Conservation (phyloP, 2,329 filamentous ascomycete genomes). For the Apiospora phragmitis region DNA sequence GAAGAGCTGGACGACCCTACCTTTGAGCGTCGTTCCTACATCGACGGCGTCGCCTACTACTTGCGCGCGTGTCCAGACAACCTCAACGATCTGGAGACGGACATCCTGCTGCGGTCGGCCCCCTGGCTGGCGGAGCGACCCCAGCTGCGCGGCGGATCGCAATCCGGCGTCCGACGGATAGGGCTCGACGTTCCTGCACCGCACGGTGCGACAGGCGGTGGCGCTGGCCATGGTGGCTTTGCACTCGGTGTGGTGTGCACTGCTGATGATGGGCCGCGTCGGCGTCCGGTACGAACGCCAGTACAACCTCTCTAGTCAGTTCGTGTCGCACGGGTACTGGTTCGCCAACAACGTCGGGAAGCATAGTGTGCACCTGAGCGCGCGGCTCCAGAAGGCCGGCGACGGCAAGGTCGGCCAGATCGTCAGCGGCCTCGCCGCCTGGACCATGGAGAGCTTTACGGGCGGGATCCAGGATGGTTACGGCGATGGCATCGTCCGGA, state of each 20-base stretch:
- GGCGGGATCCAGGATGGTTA: constrained; percentile 68
- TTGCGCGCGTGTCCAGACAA: constrained; percentile 15
- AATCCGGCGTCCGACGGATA: constrained; percentile 18
- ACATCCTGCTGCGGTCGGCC: constrained; percentile 13
- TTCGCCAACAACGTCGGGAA: constrained; percentile 55
- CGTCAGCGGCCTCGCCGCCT: constrained; percentile 55
- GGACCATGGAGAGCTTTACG: constrained; percentile 63
- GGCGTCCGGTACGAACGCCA: constrained; percentile 65
- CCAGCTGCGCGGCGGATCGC: neutral
- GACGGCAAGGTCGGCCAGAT: constrained; percentile 64
- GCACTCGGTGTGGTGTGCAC: constrained; percentile 62
- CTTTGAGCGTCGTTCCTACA: constrained; percentile 16
- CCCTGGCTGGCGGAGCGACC: constrained; percentile 14
- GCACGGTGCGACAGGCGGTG: constrained; percentile 55
- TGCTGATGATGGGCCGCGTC: constrained; percentile 48
- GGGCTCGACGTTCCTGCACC: constrained; percentile 55
- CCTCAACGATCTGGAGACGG: constrained; percentile 14
- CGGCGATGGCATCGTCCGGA: constrained; percentile 34
- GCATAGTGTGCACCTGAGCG: constrained; percentile 50
- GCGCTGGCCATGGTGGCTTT: constrained; percentile 59
- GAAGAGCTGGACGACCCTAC: constrained; percentile 13
- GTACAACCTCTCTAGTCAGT: constrained; percentile 62
- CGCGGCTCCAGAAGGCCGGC: constrained; percentile 59
- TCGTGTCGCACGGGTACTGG: constrained; percentile 52
- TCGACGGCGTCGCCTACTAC: constrained; percentile 18